Evolutionary conservation across 371 early-diverging fungal species (phyloP).

Genomic region (Mucor sp.): DNA sequence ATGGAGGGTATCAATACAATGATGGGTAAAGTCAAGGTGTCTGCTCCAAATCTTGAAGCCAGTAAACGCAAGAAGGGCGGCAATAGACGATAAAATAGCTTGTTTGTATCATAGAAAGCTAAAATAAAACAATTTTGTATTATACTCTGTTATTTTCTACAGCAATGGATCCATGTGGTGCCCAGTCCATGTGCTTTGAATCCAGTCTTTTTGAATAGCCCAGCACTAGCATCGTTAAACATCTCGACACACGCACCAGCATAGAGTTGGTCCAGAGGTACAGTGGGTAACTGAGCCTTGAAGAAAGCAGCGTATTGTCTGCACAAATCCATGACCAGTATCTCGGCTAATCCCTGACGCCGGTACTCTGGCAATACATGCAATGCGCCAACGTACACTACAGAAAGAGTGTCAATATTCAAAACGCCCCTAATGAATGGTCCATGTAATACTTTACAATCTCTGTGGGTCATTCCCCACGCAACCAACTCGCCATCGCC

Average conservation of each 20-base stretch:
- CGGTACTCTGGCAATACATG: slow-evolving; percentile 14
- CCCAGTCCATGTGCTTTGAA: background rate
- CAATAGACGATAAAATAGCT: slow-evolving; percentile 13
- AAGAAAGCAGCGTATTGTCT: slow-evolving; percentile 3
- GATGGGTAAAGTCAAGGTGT: slow-evolving; percentile 88
- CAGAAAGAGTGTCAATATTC: background rate
- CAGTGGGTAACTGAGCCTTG: background rate
- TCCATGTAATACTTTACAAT: slow-evolving; percentile 5
- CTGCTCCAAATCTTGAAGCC: slow-evolving; percentile 73
- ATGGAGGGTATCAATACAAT: slow-evolving; percentile 80
- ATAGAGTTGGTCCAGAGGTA: background rate
- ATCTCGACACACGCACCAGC: slow-evolving; percentile 7
- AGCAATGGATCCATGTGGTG: slow-evolving; percentile 2
- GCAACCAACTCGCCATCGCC: slow-evolving; percentile 11
- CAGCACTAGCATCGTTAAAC: slow-evolving; percentile 5
- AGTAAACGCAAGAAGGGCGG: slow-evolving; percentile 61
- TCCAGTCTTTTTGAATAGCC: slow-evolving; percentile 5
- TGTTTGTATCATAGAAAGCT: background rate
- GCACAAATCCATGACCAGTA: background rate
- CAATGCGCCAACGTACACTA: slow-evolving; percentile 14
- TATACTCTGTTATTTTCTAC: slow-evolving; percentile 16
- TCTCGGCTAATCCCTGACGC: slow-evolving; percentile 10
- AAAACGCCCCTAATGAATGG: too few relatives aligned
- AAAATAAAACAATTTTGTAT: background rate
- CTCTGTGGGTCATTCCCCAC: slow-evolving; percentile 17